Base-by-base conservation (phyloP, 176 grass and related monocot genomes). In the Triticum urartu region DNA sequence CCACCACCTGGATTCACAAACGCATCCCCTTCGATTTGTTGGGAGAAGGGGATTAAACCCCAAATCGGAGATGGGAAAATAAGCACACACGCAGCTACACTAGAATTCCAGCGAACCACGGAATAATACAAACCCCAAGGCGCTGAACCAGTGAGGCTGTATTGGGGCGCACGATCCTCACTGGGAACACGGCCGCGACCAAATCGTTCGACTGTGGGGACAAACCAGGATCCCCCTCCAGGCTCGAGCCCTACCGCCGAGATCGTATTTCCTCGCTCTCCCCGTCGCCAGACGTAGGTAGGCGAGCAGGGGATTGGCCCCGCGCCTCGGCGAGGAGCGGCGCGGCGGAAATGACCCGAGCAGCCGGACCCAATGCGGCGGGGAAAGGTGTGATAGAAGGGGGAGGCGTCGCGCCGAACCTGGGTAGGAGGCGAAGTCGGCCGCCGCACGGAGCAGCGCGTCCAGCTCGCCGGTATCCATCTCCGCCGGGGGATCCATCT, bases 361-460 rank as follows among this genome's bases (percentile, higher is more conserved):
- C 9, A 50, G 17, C 38, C 43, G 68, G 68, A 40, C 4, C 13
- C 32, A 67, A 54, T 32, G 73, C 8, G 45, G 81, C 32, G 22
- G 35, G 7, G 30, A 35, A 45, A 68, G 64, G 5, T 14, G 22
- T 50, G 26, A 5, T 52, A 5, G 50, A 22, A 11, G 33, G 12
- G 9, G 35, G 6, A 30, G 25, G 14, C 43, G 35, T 34, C 77
- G 88, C 24, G 72, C 47, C 58, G 18, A 10, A 24, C 96, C 96
- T 33, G 96, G 90, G 82, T 91, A 95, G 50, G 93, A 91, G 40
- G 79, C 93, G 84, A 98, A 98, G 34, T 94, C 91, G 10, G 87
- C 82, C 18, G 96, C 93, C 42, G 88, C 96, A 25, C 65, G 75
- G 28, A 94, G 82, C 85, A 98, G 28, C 38, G 85, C 83, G 47